A percentile compares a stretch with the other conserved stretches of the same genome.
Evolutionary conservation across 306 rosid genomes (phyloP).

Genomic region (Hippophae rhamnoides): DNA sequence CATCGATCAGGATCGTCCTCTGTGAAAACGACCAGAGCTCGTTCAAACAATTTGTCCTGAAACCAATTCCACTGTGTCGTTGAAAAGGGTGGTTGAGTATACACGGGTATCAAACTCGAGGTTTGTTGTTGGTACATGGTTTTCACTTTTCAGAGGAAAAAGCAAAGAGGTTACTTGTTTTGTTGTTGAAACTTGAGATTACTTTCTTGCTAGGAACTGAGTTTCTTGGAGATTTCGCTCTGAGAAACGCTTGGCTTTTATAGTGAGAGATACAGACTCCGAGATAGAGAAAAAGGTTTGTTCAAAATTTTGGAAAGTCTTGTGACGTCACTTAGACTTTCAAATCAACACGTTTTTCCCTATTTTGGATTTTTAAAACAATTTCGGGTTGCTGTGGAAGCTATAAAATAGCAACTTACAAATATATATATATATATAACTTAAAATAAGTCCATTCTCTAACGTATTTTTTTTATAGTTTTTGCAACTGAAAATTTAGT

Average conservation of each 20-base stretch:
- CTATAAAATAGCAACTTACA: too few species aligned
- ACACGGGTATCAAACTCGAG: constrained; percentile 22
- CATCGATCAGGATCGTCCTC: constrained; percentile 58
- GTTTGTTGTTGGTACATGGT: constrained; percentile 34
- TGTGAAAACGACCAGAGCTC: constrained; percentile 50
- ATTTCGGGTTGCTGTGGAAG: too few species aligned
- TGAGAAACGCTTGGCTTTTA: constrained; percentile 15
- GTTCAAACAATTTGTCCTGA: constrained; percentile 73
- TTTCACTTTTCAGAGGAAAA: neutral
- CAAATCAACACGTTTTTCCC: constrained; percentile 68
- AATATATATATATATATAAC: too few species aligned
- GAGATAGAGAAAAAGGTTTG: neutral
- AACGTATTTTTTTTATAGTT: too few species aligned
- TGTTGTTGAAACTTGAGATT: neutral
- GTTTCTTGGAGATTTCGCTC: constrained; percentile 47
- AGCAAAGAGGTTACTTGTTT: neutral
- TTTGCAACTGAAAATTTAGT: too few species aligned
- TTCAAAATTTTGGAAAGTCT: constrained; percentile 22
- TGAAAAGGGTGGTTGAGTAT: constrained; percentile 16
- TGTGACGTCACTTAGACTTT: constrained; percentile 31
- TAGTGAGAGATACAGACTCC: constrained; percentile 1
- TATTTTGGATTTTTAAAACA: constrained; percentile 15
- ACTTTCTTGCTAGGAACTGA: constrained; percentile 13
- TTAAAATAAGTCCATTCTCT: too few species aligned
- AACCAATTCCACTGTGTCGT: constrained; percentile 48